Percentiles rank a stretch among this genome's conserved stretches.
These are phyloP conservation scores for Lunularia cruciata DNA, from an alignment of 225 moss, liverwort and hornwort genomes.

Conservation along the genomic window DNA sequence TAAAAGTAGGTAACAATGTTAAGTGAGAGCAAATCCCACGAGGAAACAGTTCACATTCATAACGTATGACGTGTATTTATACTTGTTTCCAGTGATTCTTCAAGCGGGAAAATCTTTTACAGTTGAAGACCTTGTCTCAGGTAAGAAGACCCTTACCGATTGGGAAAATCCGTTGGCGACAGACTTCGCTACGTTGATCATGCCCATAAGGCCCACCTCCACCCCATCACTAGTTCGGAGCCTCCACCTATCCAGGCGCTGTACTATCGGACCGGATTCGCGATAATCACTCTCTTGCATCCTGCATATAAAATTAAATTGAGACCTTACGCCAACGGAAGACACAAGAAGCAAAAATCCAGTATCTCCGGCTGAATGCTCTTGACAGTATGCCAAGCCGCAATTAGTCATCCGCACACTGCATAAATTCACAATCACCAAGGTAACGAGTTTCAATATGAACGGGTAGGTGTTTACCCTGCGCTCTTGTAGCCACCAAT, in stretches of 20 bases:
- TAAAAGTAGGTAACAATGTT: not conserved
- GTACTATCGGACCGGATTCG: constrained; percentile 22
- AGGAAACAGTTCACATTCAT: too few relatives aligned
- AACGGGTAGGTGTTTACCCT: not conserved
- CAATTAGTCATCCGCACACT: too few relatives aligned
- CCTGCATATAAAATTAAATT: constrained; percentile 18
- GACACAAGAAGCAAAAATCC: not conserved
- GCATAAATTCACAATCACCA: too few relatives aligned
- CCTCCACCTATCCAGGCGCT: constrained; percentile 38
- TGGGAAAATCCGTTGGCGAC: constrained; percentile 35
- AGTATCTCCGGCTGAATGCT: not conserved
- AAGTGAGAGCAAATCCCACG: not conserved
- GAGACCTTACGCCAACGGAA: not conserved
- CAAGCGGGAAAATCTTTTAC: too few relatives aligned
- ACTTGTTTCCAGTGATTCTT: too few relatives aligned
- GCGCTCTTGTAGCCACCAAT: constrained; percentile 37
- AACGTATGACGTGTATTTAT: too few relatives aligned
- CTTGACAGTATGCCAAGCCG: too few relatives aligned
- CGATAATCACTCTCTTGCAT: constrained; percentile 27
- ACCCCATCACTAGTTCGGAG: constrained; percentile 30
- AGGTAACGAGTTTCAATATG: not conserved
- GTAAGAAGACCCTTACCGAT: constrained; percentile 17
- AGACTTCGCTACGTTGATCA: constrained; percentile 32
- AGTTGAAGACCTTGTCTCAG: too few relatives aligned
- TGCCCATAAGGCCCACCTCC: constrained; percentile 38